These are phyloP conservation scores for Malassezia arunalokei DNA, from an alignment of 1,284 basidiomycete genomes.

Conservation along the genomic window DNA sequence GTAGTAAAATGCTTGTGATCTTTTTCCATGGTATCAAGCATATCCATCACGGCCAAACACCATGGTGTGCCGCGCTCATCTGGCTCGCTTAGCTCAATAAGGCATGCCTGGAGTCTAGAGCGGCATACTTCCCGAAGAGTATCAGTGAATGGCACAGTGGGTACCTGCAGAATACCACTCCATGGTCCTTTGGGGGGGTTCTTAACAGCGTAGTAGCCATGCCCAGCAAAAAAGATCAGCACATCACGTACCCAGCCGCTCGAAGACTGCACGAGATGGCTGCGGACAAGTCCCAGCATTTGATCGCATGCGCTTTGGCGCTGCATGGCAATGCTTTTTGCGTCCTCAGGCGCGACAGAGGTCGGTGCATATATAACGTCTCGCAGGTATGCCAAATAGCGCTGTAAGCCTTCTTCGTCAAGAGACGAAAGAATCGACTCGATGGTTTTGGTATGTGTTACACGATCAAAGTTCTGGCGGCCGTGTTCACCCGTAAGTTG, in stretches of 20 bases:
- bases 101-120: slow-evolving; percentile 59
- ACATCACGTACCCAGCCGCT: slow-evolving; percentile 65
- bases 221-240: slow-evolving; percentile 67
- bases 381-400: slow-evolving; percentile 61
- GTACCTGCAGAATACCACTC: slow-evolving; percentile 50
- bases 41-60: slow-evolving; percentile 59
- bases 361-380: slow-evolving; percentile 38
- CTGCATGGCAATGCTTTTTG: slow-evolving; percentile 18
- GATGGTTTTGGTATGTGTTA: slow-evolving; percentile 86
- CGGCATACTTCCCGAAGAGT: slow-evolving; percentile 58
- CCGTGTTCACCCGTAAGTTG: slow-evolving; percentile 78
- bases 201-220: slow-evolving; percentile 64
- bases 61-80: slow-evolving; percentile 66
- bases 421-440: slow-evolving; percentile 70
- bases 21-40: slow-evolving; percentile 55
- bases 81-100: slow-evolving; percentile 62
- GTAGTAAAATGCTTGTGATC: slow-evolving; percentile 58
- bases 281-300: slow-evolving; percentile 64
- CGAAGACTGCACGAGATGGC: slow-evolving; percentile 65
- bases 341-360: slow-evolving; percentile 12
- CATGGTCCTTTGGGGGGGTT: slow-evolving; percentile 55
- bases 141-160: slow-evolving; percentile 57
- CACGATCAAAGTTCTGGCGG: slow-evolving; percentile 72
- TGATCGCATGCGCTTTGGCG: slow-evolving; percentile 74
- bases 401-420: slow-evolving; percentile 62